Evolutionary conservation across 2,329 filamentous ascomycete genomes (phyloP), one percentile per base, ranked within the genome.

Genomic region (Myriosclerotinia scirpicola): DNA sequence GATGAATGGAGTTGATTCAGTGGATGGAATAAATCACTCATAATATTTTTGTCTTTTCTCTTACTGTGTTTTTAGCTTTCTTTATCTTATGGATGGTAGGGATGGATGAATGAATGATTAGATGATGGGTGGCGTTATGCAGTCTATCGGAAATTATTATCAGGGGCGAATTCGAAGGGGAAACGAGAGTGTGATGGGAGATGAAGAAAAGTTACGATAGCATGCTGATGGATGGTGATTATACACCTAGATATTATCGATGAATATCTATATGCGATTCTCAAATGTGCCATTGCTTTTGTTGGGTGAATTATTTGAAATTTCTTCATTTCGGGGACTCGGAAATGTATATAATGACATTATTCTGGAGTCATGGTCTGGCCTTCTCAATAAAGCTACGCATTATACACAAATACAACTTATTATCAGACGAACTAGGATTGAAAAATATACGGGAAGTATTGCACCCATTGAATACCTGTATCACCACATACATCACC

Each of bases 121-220:
- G 52, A 55, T 64, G 52, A 64, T 56, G 30, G 20, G 30, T 50
- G 58, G 58, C 58, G 58, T 61, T 61, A 26, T 61, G 58, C 40
- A 61, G 58, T 61, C 34, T 50, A 50, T 20, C 58, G 15, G 20
- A 61, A 2, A 61, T 50, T 4, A 26, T 38, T 61, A 26, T 14
- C 4, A 61, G 14, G 30, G 22, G 20, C 5, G 14, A 38, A 50
- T 48, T n/a, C 17, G 15, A 22, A 22, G 17, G 30, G 30, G 22
- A 15, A 50, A 38, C 5, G 20, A 36, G 20, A 17, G 30, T 22
- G 17, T 22, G 30, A 38, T 26, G 22, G 12, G 14, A 11, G 34
- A 34, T 6, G 26, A 50, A 12, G n/a, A 15, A 38, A 36, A 26
- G 26, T 48, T 7, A 61, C 38, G 44, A 48, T 61, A n/a, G 11